phyloP scores from a whole-genome alignment of 2,329 filamentous ascomycete genomes.

The Apiospora marii region DNA sequence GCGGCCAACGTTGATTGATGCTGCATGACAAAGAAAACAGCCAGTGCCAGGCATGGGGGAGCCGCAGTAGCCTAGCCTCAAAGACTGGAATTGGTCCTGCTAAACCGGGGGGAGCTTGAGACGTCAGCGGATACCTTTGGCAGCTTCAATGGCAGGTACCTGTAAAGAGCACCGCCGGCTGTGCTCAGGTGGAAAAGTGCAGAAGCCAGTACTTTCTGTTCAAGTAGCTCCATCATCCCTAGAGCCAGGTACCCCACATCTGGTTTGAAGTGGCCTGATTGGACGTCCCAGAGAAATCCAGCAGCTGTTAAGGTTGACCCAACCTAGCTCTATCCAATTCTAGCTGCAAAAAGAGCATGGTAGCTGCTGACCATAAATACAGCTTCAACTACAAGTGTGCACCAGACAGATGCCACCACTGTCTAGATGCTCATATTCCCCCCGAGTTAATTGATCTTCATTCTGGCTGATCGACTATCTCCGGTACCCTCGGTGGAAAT shows the following conservation, averaged over 20 bases:
- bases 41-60: constrained; percentile 9
- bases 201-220: background rate
- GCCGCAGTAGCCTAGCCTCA: constrained; percentile 16
- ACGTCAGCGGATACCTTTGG: constrained; percentile 1
- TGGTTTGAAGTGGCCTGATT: background rate
- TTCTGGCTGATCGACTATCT: background rate
- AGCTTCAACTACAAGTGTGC: constrained; percentile 12
- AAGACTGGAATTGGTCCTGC: background rate
- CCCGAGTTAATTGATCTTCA: background rate
- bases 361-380: constrained; percentile 10
- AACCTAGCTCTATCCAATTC: background rate
- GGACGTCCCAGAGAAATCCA: constrained; percentile 5
- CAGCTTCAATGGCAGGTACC: background rate
- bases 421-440: background rate
- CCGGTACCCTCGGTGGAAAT: background rate
- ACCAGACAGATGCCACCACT: background rate
- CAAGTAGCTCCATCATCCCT: background rate
- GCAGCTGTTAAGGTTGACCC: constrained; percentile 15
- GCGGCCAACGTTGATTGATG: background rate
- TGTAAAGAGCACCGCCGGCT: background rate
- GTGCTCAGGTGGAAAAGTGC: background rate
- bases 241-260: background rate
- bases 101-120: background rate
- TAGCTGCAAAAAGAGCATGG: background rate
- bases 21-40: constrained; percentile 20